Evolutionary conservation across 2,329 filamentous ascomycete species (phyloP).

Genomic region (Alternaria conjuncta): DNA sequence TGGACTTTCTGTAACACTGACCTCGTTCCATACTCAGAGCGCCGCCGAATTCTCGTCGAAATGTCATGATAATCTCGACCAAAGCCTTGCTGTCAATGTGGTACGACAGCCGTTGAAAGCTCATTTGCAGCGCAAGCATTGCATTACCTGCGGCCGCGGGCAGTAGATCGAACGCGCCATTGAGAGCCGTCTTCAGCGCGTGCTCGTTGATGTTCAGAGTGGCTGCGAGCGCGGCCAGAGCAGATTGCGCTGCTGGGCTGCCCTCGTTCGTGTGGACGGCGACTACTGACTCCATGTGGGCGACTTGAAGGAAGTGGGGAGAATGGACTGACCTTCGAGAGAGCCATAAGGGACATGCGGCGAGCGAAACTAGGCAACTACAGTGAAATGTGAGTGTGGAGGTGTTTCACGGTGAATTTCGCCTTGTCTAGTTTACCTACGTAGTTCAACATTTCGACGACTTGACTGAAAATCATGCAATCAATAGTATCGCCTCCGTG

Average conservation of each 20-base stretch:
- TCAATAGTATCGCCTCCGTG: no score
- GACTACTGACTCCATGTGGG: neutral
- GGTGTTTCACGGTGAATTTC: neutral
- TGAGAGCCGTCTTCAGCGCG: neutral
- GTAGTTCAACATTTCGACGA: neutral
- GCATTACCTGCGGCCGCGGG: neutral
- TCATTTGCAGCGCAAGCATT: neutral
- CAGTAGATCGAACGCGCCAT: neutral
- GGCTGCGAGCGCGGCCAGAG: neutral
- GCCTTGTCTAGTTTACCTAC: neutral
- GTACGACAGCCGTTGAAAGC: neutral
- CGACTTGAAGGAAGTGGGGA: neutral
- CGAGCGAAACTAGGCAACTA: neutral
- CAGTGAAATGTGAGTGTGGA: neutral
- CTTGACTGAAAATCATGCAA: neutral
- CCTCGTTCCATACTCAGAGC: neutral
- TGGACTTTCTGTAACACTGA: neutral
- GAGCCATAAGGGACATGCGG: neutral
- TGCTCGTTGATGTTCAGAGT: conserved; percentile 1
- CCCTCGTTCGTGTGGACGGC: neutral
- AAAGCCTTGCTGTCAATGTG: neutral
- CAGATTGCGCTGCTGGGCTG: neutral
- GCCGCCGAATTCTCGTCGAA: neutral
- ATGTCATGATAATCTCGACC: neutral
- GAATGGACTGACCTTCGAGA: neutral